phyloP scores from a whole-genome alignment of 2,329 filamentous ascomycete species.

The Aureobasidium mangrovei region DNA sequence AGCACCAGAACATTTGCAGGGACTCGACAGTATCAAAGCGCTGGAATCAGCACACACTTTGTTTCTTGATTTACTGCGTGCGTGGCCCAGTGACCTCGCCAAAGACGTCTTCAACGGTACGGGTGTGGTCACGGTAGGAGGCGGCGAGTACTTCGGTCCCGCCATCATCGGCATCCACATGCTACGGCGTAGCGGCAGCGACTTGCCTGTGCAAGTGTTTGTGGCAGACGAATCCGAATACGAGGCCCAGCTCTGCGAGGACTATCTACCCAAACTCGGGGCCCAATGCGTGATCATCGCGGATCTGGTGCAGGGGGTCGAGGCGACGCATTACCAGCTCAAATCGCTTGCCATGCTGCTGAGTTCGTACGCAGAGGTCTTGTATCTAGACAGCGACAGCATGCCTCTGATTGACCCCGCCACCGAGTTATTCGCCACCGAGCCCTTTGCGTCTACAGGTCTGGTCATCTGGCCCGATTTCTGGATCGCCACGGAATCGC shows the following conservation, averaged over 20 bases:
- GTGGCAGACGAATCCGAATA: constrained; percentile 33
- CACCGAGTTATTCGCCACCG: constrained; percentile 29
- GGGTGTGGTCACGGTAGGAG: constrained; percentile 33
- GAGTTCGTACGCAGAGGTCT: constrained; percentile 40
- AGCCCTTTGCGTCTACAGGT: constrained; percentile 35
- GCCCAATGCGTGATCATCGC: constrained; percentile 37
- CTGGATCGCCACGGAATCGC: constrained; percentile 34
- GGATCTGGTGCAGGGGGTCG: constrained; percentile 26
- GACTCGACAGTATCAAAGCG: constrained; percentile 10
- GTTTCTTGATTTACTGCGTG: constrained; percentile 2
- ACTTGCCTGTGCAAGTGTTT: constrained; percentile 39
- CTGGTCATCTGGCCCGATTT: constrained; percentile 42
- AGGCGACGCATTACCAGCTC: constrained; percentile 35
- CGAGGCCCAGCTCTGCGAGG: constrained; percentile 35
- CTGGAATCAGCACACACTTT: constrained; percentile 15
- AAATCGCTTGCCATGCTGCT: constrained; percentile 43
- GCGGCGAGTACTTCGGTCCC: constrained; percentile 35
- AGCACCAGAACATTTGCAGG: not conserved
- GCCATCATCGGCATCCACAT: constrained; percentile 38
- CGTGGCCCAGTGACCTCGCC: constrained; percentile 3
- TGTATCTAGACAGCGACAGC: constrained; percentile 42
- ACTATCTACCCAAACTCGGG: constrained; percentile 33
- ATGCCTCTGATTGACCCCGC: constrained; percentile 38
- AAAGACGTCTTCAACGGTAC: constrained; percentile 16
- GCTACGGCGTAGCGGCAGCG: constrained; percentile 35